A percentile compares a stretch with the other conserved stretches of the same genome.
phyloP scores from a whole-genome alignment of 495 filamentous ascomycete genomes.

The Hypoxylon rickii region DNA sequence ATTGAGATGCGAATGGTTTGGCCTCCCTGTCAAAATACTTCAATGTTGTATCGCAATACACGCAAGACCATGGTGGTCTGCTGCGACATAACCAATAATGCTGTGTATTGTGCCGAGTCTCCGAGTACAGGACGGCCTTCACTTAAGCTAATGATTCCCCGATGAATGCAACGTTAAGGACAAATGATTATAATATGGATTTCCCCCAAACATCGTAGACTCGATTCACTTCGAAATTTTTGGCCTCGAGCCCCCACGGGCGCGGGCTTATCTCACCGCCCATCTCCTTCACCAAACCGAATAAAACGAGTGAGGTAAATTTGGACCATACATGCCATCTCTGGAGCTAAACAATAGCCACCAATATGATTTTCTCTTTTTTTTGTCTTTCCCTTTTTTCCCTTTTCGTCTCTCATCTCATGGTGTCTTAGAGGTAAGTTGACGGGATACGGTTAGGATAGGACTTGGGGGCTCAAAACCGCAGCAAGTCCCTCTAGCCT shows the following conservation, averaged over 20 bases:
- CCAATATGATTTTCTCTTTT: too few relatives aligned
- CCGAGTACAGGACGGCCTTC: neutral
- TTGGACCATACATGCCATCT: too few relatives aligned
- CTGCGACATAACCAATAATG: neutral
- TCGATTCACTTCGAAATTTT: too few relatives aligned
- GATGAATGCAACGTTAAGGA: conserved; percentile 4
- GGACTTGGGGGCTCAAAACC: neutral
- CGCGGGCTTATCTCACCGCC: too few relatives aligned
- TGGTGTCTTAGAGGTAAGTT: too few relatives aligned
- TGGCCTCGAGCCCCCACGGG: too few relatives aligned
- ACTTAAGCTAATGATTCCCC: conserved; percentile 9
- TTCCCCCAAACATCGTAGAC: too few relatives aligned
- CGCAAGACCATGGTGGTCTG: conserved; percentile 11
- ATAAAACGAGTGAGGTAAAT: too few relatives aligned
- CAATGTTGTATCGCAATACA: conserved; percentile 33
- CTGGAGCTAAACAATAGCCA: too few relatives aligned
- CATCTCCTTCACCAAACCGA: too few relatives aligned
- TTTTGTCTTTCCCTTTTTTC: neutral
- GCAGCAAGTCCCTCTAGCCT: conserved; percentile 5
- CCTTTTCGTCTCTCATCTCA: neutral
- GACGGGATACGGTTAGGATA: conserved; percentile 4
- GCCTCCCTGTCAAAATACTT: conserved; percentile 22
- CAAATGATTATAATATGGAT: too few relatives aligned
- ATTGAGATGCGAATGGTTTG: too few relatives aligned
- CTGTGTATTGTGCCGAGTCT: conserved; percentile 4